Evolutionary conservation across 148 eudicot species (phyloP).

Genomic region (Selenicereus undatus): DNA sequence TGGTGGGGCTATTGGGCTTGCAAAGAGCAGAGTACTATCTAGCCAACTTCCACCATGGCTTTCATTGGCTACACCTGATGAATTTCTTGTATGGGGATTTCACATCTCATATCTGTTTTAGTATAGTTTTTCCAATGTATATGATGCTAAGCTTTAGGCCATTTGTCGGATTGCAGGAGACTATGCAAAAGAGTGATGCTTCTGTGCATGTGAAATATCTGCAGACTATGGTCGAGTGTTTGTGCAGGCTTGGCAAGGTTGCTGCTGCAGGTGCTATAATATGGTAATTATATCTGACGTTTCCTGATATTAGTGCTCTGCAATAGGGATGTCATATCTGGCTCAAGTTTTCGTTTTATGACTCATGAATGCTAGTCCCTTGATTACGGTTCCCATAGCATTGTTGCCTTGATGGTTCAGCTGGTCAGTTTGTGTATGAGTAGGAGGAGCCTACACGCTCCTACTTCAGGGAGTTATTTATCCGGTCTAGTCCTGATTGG

Average conservation of each 20-base stretch:
- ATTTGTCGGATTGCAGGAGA: constrained; percentile 60
- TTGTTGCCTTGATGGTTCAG: no score
- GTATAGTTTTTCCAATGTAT: constrained; percentile 12
- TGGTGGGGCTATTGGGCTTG: constrained; percentile 56
- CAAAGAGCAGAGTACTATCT: constrained; percentile 48
- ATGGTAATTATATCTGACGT: constrained; percentile 48
- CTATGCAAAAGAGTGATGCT: constrained; percentile 82
- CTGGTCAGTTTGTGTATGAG: no score
- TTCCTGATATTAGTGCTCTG: neutral
- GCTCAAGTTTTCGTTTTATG: neutral
- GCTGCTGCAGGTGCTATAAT: constrained; percentile 98
- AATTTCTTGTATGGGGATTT: constrained; percentile 72
- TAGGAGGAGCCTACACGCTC: no score
- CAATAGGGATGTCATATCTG: neutral
- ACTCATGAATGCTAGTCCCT: neutral
- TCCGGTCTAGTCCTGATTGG: no score
- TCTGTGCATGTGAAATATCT: constrained; percentile 88
- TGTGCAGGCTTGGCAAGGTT: constrained; percentile 97
- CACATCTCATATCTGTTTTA: constrained; percentile 17
- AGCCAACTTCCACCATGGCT: constrained; percentile 88
- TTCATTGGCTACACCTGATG: constrained; percentile 86
- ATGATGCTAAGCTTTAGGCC: constrained; percentile 20
- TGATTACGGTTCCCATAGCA: neutral
- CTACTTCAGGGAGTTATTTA: no score
- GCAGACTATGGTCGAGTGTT: constrained; percentile 91